phyloP scores from a whole-genome alignment of 768 basidiomycete genomes.

The Pluteus cervinus region DNA sequence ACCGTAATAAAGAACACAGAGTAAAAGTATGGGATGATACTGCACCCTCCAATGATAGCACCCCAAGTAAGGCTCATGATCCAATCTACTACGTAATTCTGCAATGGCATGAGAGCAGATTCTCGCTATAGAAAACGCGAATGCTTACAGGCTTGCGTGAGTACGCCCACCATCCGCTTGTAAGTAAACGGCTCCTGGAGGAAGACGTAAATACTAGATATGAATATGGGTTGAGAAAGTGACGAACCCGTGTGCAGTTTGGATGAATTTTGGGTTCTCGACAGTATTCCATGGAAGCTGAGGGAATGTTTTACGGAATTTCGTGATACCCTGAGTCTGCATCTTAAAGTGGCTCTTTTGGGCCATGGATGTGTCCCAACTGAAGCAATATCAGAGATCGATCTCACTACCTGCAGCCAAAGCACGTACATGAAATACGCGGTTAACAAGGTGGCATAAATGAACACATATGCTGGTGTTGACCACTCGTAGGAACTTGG shows the following conservation, averaged over 20 bases:
- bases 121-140: too few species aligned
- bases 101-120: too few species aligned
- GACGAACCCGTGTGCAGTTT: constrained; percentile 85
- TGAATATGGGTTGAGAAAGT: not conserved
- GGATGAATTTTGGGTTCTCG: constrained; percentile 84
- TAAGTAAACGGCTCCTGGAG: constrained; percentile 78
- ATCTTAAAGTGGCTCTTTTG: constrained; percentile 98
- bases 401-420: constrained; percentile 3
- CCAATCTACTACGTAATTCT: constrained; percentile 97
- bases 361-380: constrained; percentile 92
- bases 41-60: constrained; percentile 64
- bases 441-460: constrained; percentile 72
- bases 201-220: not conserved
- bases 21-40: constrained; percentile 93
- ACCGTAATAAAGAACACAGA: constrained; percentile 94
- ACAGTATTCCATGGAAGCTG: constrained; percentile 80
- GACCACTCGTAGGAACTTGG: constrained; percentile 85
- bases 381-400: constrained; percentile 19
- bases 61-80: constrained; percentile 83
- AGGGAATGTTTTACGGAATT: constrained; percentile 89
- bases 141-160: constrained; percentile 94
- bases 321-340: constrained; percentile 85
- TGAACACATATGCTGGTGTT: constrained; percentile 60
- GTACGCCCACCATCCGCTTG: constrained; percentile 91
- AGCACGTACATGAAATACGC: constrained; percentile 81